Percentiles rank a stretch among this genome's conserved stretches.
phyloP scores from a whole-genome alignment of 495 filamentous ascomycete species.

The Tuber brumale region DNA sequence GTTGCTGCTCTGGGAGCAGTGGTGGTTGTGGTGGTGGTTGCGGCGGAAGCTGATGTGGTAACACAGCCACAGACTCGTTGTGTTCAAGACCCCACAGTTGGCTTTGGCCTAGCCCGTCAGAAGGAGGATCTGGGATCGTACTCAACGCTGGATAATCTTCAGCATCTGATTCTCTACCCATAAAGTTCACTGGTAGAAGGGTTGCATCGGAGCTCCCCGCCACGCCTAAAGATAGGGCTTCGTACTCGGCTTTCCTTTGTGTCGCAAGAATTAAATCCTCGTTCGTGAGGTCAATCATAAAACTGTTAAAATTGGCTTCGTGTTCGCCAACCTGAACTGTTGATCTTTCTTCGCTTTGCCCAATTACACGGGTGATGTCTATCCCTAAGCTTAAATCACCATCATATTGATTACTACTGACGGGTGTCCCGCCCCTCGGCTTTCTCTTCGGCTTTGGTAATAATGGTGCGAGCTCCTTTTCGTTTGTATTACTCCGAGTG shows the following conservation, averaged over 20 bases:
- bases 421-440: slow-evolving; percentile 1
- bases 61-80: background rate
- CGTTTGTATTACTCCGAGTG: slow-evolving; percentile 27
- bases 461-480: slow-evolving; percentile 25
- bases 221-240: slow-evolving; percentile 15
- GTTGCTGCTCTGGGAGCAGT: background rate
- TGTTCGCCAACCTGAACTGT: slow-evolving; percentile 9
- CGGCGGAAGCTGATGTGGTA: slow-evolving; percentile 6
- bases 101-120: background rate
- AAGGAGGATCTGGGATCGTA: slow-evolving; percentile 31
- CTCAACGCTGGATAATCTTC: slow-evolving; percentile 18
- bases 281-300: slow-evolving; percentile 27
- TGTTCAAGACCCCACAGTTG: background rate
- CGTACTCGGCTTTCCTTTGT: slow-evolving; percentile 26
- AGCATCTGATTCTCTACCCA: slow-evolving; percentile 2
- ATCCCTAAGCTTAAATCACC: slow-evolving; percentile 17
- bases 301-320: slow-evolving; percentile 9
- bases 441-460: slow-evolving; percentile 36
- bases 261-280: slow-evolving; percentile 19
- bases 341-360: slow-evolving; percentile 19
- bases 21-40: slow-evolving; percentile 6
- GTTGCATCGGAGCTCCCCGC: background rate
- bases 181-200: background rate
- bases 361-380: slow-evolving; percentile 11
- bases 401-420: slow-evolving; percentile 16